A percentile compares a stretch with the other conserved stretches of the same genome.
phyloP scores from a whole-genome alignment of 139 green algal species.

The Pseudopediastrum boryanum region DNA sequence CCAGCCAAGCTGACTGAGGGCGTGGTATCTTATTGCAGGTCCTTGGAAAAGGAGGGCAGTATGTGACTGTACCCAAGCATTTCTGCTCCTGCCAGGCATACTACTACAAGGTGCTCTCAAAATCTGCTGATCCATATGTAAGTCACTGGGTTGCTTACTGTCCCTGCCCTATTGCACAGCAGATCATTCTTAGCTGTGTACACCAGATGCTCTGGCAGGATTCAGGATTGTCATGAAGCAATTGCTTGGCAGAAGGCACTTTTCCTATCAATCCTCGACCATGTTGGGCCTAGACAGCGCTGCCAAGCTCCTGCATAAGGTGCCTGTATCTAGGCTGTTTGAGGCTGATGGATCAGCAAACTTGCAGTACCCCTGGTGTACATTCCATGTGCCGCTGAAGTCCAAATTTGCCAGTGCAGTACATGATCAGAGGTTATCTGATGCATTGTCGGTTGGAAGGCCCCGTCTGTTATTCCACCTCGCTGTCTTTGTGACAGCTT shows the following conservation, averaged over 20 bases:
- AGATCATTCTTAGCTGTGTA: background rate
- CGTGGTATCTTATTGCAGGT: too few relatives aligned
- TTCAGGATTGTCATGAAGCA: background rate
- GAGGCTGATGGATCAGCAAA: too few relatives aligned
- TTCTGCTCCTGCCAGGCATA: conserved; percentile 91
- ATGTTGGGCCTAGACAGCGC: too few relatives aligned
- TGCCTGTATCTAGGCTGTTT: too few relatives aligned
- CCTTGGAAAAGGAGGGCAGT: conserved; percentile 53
- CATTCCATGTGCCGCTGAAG: too few relatives aligned
- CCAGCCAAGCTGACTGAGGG: too few relatives aligned
- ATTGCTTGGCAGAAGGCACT: background rate
- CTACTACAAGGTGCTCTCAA: conserved; percentile 76
- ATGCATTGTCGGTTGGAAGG: background rate
- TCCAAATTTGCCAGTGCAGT: background rate
- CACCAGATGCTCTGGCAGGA: background rate
- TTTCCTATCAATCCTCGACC: too few relatives aligned
- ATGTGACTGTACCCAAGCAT: conserved; percentile 73
- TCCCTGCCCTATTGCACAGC: background rate
- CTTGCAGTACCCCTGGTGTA: too few relatives aligned
- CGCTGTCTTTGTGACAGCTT: background rate
- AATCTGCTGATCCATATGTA: conserved; percentile 59
- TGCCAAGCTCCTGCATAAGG: too few relatives aligned
- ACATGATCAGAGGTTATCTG: background rate
- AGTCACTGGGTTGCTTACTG: background rate
- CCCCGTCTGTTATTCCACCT: background rate